Percentiles rank a stretch among this genome's conserved stretches.
phyloP scores from a whole-genome alignment of 148 eudicot species.

The Limonium bicolor region DNA sequence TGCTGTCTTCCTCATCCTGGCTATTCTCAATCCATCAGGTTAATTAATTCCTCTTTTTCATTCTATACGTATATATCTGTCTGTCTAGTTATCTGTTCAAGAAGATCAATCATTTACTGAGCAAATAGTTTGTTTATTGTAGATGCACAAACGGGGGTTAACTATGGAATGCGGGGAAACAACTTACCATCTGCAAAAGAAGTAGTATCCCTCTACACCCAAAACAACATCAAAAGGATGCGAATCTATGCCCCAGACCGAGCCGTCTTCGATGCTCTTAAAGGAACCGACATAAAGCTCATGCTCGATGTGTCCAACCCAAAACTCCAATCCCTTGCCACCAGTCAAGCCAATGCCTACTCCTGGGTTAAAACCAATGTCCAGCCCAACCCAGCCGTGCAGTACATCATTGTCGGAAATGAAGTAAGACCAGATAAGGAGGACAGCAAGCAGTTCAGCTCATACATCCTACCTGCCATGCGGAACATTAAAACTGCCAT shows the following conservation, averaged over 20 bases:
- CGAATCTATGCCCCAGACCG: constrained; percentile 28
- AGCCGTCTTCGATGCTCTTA: constrained; percentile 20
- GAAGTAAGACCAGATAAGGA: constrained; percentile 27
- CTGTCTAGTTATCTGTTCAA: too few relatives aligned
- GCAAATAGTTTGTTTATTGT: too few relatives aligned
- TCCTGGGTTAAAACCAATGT: constrained; percentile 22
- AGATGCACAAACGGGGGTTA: constrained; percentile 18
- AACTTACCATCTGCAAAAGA: constrained; percentile 22
- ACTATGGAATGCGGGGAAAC: constrained; percentile 31
- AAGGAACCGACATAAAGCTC: constrained; percentile 16
- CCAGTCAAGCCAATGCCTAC: constrained; percentile 7
- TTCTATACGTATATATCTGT: too few relatives aligned
- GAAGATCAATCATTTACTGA: too few relatives aligned
- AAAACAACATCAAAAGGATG: constrained; percentile 13
- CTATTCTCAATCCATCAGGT: too few relatives aligned
- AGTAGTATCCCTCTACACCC: constrained; percentile 18
- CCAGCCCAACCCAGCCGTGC: constrained; percentile 15
- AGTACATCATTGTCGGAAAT: constrained; percentile 33
- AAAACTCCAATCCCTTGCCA: constrained; percentile 10
- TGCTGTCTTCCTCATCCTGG: too few relatives aligned
- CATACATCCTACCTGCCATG: constrained; percentile 25
- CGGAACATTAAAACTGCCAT: constrained; percentile 21
- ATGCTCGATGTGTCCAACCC: constrained; percentile 20
- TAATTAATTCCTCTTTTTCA: too few relatives aligned
- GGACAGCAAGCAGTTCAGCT: constrained; percentile 6